Evolutionary conservation across 495 filamentous ascomycete species (phyloP).

Genomic region (Hyphodiscus hymeniophilus): DNA sequence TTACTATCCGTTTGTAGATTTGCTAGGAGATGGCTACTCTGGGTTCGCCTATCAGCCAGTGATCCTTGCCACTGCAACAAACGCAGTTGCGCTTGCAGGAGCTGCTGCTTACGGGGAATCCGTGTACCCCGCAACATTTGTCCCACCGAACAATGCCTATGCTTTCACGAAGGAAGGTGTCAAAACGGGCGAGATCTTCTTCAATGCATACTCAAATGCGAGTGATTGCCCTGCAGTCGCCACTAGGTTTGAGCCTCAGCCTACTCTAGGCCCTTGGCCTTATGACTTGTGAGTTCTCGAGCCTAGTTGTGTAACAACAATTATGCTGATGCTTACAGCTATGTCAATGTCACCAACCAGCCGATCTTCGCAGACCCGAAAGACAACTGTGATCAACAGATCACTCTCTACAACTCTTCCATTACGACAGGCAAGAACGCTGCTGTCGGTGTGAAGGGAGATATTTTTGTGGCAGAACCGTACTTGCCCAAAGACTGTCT

Average conservation of each 20-base stretch:
- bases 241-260: constrained; percentile 1
- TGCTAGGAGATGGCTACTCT: constrained; percentile 18
- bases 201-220: constrained; percentile 6
- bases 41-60: constrained; percentile 11
- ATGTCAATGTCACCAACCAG: constrained; percentile 18
- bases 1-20: constrained; percentile 16
- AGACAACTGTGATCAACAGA: constrained; percentile 11
- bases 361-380: constrained; percentile 7
- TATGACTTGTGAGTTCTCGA: constrained; percentile 1
- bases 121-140: constrained; percentile 5
- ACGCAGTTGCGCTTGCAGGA: background rate
- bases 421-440: constrained; percentile 12
- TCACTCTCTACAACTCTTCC: constrained; percentile 15
- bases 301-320: background rate
- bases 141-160: constrained; percentile 7
- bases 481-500: constrained; percentile 7
- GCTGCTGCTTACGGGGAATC: constrained; percentile 2
- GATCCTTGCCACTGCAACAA: constrained; percentile 3
- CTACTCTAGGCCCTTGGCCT: background rate
- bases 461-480: constrained; percentile 5
- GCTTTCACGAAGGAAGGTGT: background rate
- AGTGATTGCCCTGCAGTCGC: constrained; percentile 8
- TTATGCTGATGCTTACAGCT: constrained; percentile 6
- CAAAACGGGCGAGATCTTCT: constrained; percentile 7
- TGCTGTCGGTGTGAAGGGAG: constrained; percentile 9